Evolutionary conservation across 2,329 filamentous ascomycete genomes (phyloP), one percentile per base, ranked within the genome.

Genomic region (Paraconiothyrium brasiliense): DNA sequence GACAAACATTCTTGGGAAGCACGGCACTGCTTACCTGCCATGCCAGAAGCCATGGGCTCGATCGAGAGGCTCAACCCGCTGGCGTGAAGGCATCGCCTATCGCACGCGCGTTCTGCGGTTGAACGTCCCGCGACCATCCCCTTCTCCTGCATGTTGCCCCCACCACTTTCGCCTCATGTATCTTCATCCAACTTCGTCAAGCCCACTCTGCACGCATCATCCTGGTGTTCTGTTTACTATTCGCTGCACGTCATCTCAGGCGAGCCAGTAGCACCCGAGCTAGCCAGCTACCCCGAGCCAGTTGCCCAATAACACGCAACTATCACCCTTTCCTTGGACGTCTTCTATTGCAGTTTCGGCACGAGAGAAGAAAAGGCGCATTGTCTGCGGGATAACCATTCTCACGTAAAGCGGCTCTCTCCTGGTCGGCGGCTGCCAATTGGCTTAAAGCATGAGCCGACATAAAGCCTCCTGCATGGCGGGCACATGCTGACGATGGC

Each of bases 301-400:
- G 63, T 62, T 55, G 51, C 62, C 72, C 72, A 76, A 71, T 76
- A 62, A 65, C 57, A 66, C 61, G 58, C 58, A 27, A 59, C 69
- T 71, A 64, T 68, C 72, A 24, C 24, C 60, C 5, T 61, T 60
- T 60, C 59, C n/a, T 55, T 41, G 11, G 11, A 59, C 49, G 64
- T 61, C 48, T 57, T 54, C 47, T 50, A 59, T 54, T 59, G 60
- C 56, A 60, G 51, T 48, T 59, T 46, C 52, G 62, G 57, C 61
- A 59, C 50, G 52, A 37, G 30, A 44, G 57, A 61, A 44, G 58
- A 49, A 64, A 64, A 44, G 52, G 52, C 47, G 58, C 52, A 58
- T 34, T 59, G 47, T 47, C 60, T 64, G 59, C 63, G 59, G 64
- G 63, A 58, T 58, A 67, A 57, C 47, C 57, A 51, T 60, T 63